Base-by-base conservation (phyloP, 768 basidiomycete genomes). In the Trametes cubensis region DNA sequence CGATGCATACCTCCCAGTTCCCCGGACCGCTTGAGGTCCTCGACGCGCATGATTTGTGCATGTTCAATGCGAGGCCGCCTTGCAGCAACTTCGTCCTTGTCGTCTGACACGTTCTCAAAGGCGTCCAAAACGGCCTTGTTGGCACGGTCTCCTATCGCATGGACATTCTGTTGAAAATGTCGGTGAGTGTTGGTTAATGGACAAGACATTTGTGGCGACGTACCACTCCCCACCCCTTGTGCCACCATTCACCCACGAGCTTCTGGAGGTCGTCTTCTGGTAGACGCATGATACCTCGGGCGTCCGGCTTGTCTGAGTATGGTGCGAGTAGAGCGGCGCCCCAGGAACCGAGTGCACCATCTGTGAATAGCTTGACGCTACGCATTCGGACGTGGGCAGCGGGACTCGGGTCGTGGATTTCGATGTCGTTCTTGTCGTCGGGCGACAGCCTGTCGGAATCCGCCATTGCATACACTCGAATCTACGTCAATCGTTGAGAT, bases 261-360 rank as follows among this genome's bases (percentile, higher is more conserved):
- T 77, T 68, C 2, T 77, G 72, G 59, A 95, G 77, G 1, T 75
- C 77, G 18, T 83, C 80, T 21, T 85, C 81, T 2, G 80, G 76
- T 54, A 78, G 77, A 25, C 85, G 81, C 80, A 98, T 80, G 57
- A 92, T 78, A 1, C 95, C 95, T 10, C 70, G 79, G 25, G 84
- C 85, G 0, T 83, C 80, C 2, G 90, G 87, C 21, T 89, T 84
- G 73, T 96, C 92, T 0, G 86, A 82, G 71, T 97, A 98, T 18
- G 94, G 92, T 51, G 88, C 82, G 6, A 92, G 75, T 58, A 98
- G 80, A 0, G 96, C 95, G 0, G 96, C 95, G 7, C 96, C 95
- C 81, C 91, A 92, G 2, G 90, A 92, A 0, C 96, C 94, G 4
- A 98, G 82, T 0, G 95, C 95, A 44, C 90, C 95, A 69, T 98